Percentiles rank a stretch among this genome's conserved stretches.
phyloP scores from a whole-genome alignment of 495 filamentous ascomycete genomes.

The Tricharina praecox region DNA sequence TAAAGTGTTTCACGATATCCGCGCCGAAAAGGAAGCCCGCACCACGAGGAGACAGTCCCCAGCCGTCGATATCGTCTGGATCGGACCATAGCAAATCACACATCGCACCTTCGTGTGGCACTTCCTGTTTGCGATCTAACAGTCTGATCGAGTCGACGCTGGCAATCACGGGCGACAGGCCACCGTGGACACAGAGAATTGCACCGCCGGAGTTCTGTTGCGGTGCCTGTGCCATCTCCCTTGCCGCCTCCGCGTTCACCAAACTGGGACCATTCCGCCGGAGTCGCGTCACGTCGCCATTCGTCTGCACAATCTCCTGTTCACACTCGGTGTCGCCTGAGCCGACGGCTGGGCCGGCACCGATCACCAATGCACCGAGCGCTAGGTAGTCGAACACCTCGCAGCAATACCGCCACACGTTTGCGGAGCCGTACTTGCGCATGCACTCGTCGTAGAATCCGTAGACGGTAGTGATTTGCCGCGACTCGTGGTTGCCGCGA shows the following conservation, averaged over 20 bases:
- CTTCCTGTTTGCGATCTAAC: constrained; percentile 92
- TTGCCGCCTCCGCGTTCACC: constrained; percentile 56
- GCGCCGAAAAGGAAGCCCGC: constrained; percentile 93
- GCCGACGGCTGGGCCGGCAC: constrained; percentile 57
- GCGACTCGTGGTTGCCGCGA: constrained; percentile 90
- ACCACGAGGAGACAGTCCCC: constrained; percentile 85
- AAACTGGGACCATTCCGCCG: constrained; percentile 49
- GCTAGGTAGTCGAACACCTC: constrained; percentile 98
- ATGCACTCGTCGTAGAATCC: constrained; percentile 98
- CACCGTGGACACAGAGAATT: constrained; percentile 89
- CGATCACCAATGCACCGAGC: constrained; percentile 81
- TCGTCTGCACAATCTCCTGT: constrained; percentile 75
- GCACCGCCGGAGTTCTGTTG: constrained; percentile 33
- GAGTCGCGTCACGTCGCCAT: constrained; percentile 35
- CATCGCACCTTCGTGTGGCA: constrained; percentile 97
- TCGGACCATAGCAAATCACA: constrained; percentile 97
- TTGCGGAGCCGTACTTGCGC: constrained; percentile 91
- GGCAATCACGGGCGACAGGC: constrained; percentile 79
- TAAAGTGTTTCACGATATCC: constrained; percentile 92
- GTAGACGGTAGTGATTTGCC: constrained; percentile 95
- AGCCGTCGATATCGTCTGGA: constrained; percentile 91
- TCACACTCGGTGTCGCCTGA: constrained; percentile 56
- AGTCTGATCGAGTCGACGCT: constrained; percentile 90
- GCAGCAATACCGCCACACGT: constrained; percentile 97
- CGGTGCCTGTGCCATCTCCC: no score